Conservation (phyloP, 805 yeast species). For the Ogataea angusta region DNA sequence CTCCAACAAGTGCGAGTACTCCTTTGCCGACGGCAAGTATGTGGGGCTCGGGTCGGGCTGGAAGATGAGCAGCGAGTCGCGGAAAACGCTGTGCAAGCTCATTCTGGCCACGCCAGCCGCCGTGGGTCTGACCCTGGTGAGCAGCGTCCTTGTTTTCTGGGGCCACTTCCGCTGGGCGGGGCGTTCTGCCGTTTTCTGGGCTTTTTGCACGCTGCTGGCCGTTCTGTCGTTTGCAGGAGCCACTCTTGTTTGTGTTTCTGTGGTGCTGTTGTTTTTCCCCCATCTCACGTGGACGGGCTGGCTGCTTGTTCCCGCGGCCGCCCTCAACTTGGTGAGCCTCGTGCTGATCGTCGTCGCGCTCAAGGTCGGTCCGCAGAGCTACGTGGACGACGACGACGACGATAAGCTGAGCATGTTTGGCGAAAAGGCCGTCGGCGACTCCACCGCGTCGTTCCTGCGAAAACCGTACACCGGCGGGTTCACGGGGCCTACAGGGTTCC, state of each 20-base stretch:
- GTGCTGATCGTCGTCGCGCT: conserved; percentile 46
- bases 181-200: conserved; percentile 30
- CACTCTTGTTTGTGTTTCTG: conserved; percentile 52
- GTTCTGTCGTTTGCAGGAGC: conserved; percentile 52
- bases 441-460: conserved; percentile 11
- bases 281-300: conserved; percentile 69
- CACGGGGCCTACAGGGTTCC: conserved; percentile 4
- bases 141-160: conserved; percentile 37
- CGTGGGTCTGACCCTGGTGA: conserved; percentile 55
- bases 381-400: conserved; percentile 14
- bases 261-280: conserved; percentile 60
- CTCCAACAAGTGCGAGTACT: conserved; percentile 13
- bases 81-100: conserved; percentile 52
- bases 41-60: conserved; percentile 32
- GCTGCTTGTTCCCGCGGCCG: conserved; percentile 67
- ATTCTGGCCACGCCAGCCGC: conserved; percentile 65
- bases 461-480: conserved; percentile 12
- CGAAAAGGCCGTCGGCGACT: conserved; percentile 12
- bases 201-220: conserved; percentile 44
- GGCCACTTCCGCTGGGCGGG: conserved; percentile 27
- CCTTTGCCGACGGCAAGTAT: conserved; percentile 39
- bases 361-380: conserved; percentile 16
- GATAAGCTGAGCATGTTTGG: conserved; percentile 11
- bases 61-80: conserved; percentile 42
- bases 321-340: conserved; percentile 47